Base-by-base conservation (phyloP, 352 stramenopile genomes). In the Pythium graminicola region DNA sequence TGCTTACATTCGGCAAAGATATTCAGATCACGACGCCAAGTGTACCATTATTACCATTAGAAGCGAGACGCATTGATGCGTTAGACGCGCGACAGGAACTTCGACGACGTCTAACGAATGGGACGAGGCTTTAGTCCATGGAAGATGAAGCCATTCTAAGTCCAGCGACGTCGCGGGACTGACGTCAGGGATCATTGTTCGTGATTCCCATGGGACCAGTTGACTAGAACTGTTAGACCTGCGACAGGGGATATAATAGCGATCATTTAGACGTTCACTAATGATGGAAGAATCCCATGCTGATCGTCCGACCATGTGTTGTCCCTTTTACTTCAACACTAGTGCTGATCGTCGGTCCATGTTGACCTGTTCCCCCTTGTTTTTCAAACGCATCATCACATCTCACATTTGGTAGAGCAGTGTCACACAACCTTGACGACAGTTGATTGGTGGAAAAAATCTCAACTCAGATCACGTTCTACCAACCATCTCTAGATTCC, bases 1-100 rank as follows among this genome's bases (percentile, higher is more conserved):
- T 89, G 26, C 64, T 93, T 22, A 73, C 60, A 6, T 89, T 88
- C 24, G 75, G 76, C 26, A 80, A 81, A 16, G 67, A 87, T 40
- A 72, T 88, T 26, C 70, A 85, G 35, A 57, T 93, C 24, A 74
- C 68, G 8, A 85, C 71, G 5, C 73, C 62, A 22, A 77, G 73
- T 0, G 19, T 60, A 9, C 52, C 79, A 14, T 66, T 72, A 8
- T 67, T 66, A 6, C 81, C 81, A n/a, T 63, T 93, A 1, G 79
- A 90, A 27, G 81, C 73, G 4, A 64, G 66, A 10, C 75, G 72
- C 10, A 67, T 93, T n/a, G 75, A 89, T 33, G 50, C 32, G 32
- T 10, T 87, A 29, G 44, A 79, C 35, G 62, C 75, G 2, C 70
- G 64, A 23, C 68, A 61, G 28, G 81, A 90, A 45, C 39, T 88